A percentile compares a stretch with the other conserved stretches of the same genome.
phyloP scores from a whole-genome alignment of 495 filamentous ascomycete species.

The Extremus antarcticus region DNA sequence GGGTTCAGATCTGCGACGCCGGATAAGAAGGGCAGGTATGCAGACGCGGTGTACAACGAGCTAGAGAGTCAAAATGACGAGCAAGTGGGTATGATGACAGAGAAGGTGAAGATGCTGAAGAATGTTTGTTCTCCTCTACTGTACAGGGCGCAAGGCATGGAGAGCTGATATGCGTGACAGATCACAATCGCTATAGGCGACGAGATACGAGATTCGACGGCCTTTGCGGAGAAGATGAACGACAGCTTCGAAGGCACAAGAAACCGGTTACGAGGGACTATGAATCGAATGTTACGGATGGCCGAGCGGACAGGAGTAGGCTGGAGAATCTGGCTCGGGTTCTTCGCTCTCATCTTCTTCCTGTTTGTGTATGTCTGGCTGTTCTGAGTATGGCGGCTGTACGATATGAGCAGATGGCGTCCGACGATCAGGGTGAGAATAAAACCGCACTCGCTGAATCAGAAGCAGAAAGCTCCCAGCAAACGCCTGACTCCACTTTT shows the following conservation, averaged over 20 bases:
- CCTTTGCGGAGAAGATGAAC: constrained; percentile 80
- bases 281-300: constrained; percentile 96
- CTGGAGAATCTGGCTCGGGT: constrained; percentile 85
- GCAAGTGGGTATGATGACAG: constrained; percentile 78
- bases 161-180: constrained; percentile 40
- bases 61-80: constrained; percentile 92
- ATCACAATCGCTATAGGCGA: constrained; percentile 87
- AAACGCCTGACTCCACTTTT: background rate
- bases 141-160: background rate
- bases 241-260: constrained; percentile 80
- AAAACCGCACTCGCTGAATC: background rate
- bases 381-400: constrained; percentile 35
- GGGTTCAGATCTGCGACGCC: constrained; percentile 64
- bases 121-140: constrained; percentile 50
- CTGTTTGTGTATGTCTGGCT: constrained; percentile 90
- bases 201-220: constrained; percentile 79
- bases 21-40: constrained; percentile 86
- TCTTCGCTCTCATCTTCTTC: constrained; percentile 68
- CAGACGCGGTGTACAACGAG: constrained; percentile 81
- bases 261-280: constrained; percentile 70
- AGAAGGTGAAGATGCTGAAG: constrained; percentile 86
- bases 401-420: background rate
- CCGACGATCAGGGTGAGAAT: background rate
- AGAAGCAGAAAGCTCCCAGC: background rate
- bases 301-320: constrained; percentile 84